Evolutionary conservation across 2,329 filamentous ascomycete species (phyloP).

Genomic region (Fusarium austroafricanum): DNA sequence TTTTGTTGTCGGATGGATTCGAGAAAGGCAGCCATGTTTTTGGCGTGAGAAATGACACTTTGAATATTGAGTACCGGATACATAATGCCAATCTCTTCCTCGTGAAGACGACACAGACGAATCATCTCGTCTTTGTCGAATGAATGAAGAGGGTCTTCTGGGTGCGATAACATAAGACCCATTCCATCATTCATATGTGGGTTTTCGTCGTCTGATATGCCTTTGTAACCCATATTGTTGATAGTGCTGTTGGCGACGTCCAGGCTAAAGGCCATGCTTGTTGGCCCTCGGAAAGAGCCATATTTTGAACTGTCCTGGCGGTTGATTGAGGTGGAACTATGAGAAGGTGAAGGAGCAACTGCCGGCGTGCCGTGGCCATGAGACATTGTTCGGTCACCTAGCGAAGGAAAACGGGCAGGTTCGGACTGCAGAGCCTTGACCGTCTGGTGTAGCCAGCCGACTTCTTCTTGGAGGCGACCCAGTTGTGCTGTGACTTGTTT

Average conservation of each 20-base stretch:
- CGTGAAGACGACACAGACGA: slow-evolving; percentile 80
- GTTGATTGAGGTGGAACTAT: slow-evolving; percentile 53
- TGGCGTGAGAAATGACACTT: slow-evolving; percentile 75
- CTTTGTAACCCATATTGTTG: slow-evolving; percentile 88
- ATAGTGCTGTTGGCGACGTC: slow-evolving; percentile 89
- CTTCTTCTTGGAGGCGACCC: slow-evolving; percentile 81
- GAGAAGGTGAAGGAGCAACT: slow-evolving; percentile 58
- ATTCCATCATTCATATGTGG: slow-evolving; percentile 49
- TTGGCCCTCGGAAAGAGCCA: slow-evolving; percentile 83
- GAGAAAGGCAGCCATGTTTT: slow-evolving; percentile 77
- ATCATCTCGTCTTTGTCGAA: slow-evolving; percentile 83
- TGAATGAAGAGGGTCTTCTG: slow-evolving; percentile 80
- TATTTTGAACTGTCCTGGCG: slow-evolving; percentile 63
- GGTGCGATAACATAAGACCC: slow-evolving; percentile 47
- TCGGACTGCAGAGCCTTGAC: slow-evolving; percentile 75
- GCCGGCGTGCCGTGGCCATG: slow-evolving; percentile 46
- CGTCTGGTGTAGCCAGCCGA: slow-evolving; percentile 79
- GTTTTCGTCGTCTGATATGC: slow-evolving; percentile 73
- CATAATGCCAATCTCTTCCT: slow-evolving; percentile 93
- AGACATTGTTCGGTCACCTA: slow-evolving; percentile 57
- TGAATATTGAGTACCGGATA: slow-evolving; percentile 87
- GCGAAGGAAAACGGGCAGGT: slow-evolving; percentile 57
- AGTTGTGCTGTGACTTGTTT: slow-evolving; percentile 83
- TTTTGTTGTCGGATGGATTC: slow-evolving; percentile 60
- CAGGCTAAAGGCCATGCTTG: slow-evolving; percentile 85